Conservation (phyloP, 345 rosid species). For the Ailanthus altissimus region DNA sequence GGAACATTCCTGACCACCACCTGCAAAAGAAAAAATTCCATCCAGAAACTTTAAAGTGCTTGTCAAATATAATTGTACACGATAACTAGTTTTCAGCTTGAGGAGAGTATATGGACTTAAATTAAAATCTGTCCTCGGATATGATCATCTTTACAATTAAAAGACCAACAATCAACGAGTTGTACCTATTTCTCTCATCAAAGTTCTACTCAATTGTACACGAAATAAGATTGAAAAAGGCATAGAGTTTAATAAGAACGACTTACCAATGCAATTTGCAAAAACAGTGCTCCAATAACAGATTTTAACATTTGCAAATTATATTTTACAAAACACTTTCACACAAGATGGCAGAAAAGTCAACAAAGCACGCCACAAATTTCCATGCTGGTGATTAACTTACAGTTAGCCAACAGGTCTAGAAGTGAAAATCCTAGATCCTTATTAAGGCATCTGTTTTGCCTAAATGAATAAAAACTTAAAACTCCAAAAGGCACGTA, state of each 20-base stretch:
- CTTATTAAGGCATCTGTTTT: neutral
- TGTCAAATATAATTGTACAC: neutral
- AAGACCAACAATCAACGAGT: too few species aligned
- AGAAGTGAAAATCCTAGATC: neutral
- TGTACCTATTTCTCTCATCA: neutral
- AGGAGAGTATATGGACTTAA: neutral
- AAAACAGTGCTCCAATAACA: neutral
- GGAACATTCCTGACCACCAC: conserved; percentile 92
- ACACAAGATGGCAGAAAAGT: neutral
- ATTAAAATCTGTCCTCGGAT: neutral
- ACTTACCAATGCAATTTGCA: neutral
- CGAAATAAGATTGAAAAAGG: neutral
- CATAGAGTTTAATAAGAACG: neutral
- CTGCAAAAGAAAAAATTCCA: conserved; percentile 38
- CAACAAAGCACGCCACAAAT: neutral
- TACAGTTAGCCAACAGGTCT: neutral
- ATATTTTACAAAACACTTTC: neutral
- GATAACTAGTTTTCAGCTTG: neutral
- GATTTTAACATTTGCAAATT: neutral
- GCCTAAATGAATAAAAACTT: neutral
- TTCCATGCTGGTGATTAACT: neutral
- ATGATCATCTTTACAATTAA: neutral
- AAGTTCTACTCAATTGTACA: neutral
- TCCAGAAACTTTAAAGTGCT: neutral
- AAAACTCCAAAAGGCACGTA: neutral